phyloP scores from a whole-genome alignment of 495 filamentous ascomycete genomes.

The Aspergillus nanangensis region DNA sequence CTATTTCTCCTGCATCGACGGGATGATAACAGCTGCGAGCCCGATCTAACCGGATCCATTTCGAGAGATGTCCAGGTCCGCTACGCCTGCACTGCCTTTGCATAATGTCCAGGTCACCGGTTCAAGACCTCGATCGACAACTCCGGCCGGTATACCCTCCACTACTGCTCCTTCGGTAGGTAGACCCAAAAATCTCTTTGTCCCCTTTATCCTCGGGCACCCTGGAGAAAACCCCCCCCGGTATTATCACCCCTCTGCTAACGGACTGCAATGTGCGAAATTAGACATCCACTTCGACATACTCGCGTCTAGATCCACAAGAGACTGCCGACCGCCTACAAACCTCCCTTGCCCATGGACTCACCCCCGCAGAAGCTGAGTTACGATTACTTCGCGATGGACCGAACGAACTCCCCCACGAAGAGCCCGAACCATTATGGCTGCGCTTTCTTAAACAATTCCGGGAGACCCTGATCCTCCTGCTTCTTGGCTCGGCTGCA shows the following conservation, averaged over 20 bases:
- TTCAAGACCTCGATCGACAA: constrained; percentile 31
- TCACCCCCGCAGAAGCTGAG: constrained; percentile 75
- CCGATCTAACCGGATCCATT: constrained; percentile 17
- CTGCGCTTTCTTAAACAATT: constrained; percentile 95
- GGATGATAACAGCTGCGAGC: constrained; percentile 27
- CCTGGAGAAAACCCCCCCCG: neutral
- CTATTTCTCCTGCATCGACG: constrained; percentile 14
- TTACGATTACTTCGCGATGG: constrained; percentile 75
- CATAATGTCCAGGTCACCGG: constrained; percentile 43
- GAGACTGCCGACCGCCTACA: constrained; percentile 75
- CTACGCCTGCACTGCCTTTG: constrained; percentile 52
- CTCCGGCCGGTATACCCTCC: constrained; percentile 28
- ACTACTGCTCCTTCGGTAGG: constrained; percentile 32
- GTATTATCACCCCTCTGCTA: no score
- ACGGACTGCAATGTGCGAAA: no score
- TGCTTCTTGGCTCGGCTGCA: constrained; percentile 86
- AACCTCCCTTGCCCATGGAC: constrained; percentile 77
- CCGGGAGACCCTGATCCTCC: constrained; percentile 80
- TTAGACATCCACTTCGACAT: constrained; percentile 56
- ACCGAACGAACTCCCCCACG: constrained; percentile 90
- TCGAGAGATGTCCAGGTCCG: constrained; percentile 56
- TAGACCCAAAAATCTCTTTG: constrained; percentile 1
- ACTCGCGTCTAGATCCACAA: constrained; percentile 60
- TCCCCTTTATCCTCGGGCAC: neutral
- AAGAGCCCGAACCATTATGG: constrained; percentile 91